Evolutionary conservation across 2,329 filamentous ascomycete species (phyloP).

Genomic region (Penicillium sp.): DNA sequence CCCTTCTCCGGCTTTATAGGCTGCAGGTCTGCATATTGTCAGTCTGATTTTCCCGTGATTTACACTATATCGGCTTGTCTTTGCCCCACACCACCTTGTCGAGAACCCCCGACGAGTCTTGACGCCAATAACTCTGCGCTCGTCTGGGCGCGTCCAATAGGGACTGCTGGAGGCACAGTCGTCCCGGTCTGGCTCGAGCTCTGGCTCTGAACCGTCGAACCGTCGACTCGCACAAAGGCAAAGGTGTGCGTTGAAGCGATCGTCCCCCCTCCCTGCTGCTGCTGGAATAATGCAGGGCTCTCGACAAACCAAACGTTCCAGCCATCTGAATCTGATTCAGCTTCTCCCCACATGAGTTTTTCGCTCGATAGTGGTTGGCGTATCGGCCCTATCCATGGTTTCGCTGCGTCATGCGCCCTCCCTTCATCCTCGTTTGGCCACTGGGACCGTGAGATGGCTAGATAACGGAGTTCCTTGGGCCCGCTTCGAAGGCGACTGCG

Average conservation of each 20-base stretch:
- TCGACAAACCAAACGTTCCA: slow-evolving; percentile 17
- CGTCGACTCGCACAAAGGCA: slow-evolving; percentile 8
- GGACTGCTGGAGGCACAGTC: slow-evolving; percentile 15
- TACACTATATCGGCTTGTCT: slow-evolving; percentile 5
- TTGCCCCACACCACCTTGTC: slow-evolving; percentile 12
- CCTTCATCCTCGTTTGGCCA: slow-evolving; percentile 14
- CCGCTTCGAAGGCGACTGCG: slow-evolving; percentile 4
- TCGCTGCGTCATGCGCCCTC: slow-evolving; percentile 21
- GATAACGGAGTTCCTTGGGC: not conserved
- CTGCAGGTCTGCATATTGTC: not conserved
- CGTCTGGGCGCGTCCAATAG: slow-evolving; percentile 23
- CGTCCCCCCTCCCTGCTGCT: not conserved
- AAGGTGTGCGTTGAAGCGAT: slow-evolving; percentile 8
- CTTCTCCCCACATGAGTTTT: not conserved
- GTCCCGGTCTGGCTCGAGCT: slow-evolving; percentile 11
- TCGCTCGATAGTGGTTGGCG: slow-evolving; percentile 13
- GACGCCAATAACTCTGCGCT: slow-evolving; percentile 24
- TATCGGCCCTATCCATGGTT: slow-evolving; percentile 20
- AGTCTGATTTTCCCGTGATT: not conserved
- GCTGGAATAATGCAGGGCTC: slow-evolving; percentile 15
- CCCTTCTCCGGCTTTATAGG: slow-evolving; percentile 5
- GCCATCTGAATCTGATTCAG: slow-evolving; percentile 10
- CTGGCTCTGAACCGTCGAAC: slow-evolving; percentile 18
- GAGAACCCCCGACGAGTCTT: slow-evolving; percentile 9
- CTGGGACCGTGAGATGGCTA: not conserved